These are phyloP conservation scores for Pochonia chlamydosporia DNA, from an alignment of 2,329 filamentous ascomycete species.

Conservation along the genomic window DNA sequence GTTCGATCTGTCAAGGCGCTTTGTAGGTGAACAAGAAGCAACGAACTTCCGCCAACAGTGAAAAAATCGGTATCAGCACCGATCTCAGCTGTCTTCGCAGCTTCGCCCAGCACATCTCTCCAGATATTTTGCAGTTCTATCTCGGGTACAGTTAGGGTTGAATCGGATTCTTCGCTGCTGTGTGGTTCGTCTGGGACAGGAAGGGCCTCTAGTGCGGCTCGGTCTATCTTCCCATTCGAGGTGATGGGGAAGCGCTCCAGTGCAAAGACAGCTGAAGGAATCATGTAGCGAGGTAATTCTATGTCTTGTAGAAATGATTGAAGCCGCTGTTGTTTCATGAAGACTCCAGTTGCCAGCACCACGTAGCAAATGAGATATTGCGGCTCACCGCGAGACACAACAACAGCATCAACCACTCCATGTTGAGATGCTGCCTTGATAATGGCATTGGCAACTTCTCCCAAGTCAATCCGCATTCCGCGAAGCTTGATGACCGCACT, in stretches of 20 bases:
- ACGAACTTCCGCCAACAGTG: neutral
- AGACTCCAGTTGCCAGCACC: slow-evolving; percentile 4
- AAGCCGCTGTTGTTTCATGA: neutral
- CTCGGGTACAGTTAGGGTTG: neutral
- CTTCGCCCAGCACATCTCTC: neutral
- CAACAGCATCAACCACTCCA: slow-evolving; percentile 16
- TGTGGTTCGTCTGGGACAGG: slow-evolving; percentile 11
- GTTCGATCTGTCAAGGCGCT: neutral
- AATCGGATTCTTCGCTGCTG: neutral
- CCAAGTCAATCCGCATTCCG: slow-evolving; percentile 39
- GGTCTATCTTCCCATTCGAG: slow-evolving; percentile 16
- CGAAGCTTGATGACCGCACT: slow-evolving; percentile 44
- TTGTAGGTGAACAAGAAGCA: neutral
- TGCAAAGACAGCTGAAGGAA: slow-evolving; percentile 1
- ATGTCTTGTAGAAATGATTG: neutral
- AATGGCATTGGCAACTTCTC: slow-evolving; percentile 27
- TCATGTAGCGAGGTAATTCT: slow-evolving; percentile 3
- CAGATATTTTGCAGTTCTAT: neutral
- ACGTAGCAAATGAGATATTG: neutral
- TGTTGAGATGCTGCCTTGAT: slow-evolving; percentile 13
- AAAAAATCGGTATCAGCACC: neutral
- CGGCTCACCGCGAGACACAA: neutral
- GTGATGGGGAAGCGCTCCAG: slow-evolving; percentile 4
- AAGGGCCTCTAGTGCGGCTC: slow-evolving; percentile 18
- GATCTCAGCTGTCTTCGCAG: neutral